These are phyloP conservation scores for Bifiguratus adelaidae DNA, from an alignment of 192 early-diverging fungal genomes.

Conservation along the genomic window DNA sequence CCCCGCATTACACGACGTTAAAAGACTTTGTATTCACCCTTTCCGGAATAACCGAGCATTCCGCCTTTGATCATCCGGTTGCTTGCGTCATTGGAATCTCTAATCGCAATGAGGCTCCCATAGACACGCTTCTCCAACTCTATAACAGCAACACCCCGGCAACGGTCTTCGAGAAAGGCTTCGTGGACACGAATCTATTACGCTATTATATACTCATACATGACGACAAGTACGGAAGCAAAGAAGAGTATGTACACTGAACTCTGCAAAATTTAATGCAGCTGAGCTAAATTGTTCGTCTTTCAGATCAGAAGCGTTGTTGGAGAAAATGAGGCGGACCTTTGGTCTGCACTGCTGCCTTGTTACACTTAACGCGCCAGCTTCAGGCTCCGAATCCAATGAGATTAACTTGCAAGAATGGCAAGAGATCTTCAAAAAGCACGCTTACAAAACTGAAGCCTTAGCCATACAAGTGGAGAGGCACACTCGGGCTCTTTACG, in stretches of 20 bases:
- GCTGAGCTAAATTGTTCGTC: neutral
- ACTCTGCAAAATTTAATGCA: neutral
- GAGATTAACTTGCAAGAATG: neutral
- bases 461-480: neutral
- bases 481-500: no score
- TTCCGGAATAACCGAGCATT: constrained; percentile 74
- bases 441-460: neutral
- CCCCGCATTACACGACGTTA: constrained; percentile 84
- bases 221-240: constrained; percentile 47
- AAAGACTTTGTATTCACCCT: constrained; percentile 46
- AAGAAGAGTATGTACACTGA: constrained; percentile 33
- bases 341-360: constrained; percentile 53
- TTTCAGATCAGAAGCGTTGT: constrained; percentile 40
- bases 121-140: constrained; percentile 51
- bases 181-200: constrained; percentile 69
- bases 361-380: constrained; percentile 35
- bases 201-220: constrained; percentile 80
- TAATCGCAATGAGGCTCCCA: constrained; percentile 64
- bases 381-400: neutral
- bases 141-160: constrained; percentile 37
- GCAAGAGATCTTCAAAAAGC: neutral
- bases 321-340: constrained; percentile 52
- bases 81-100: constrained; percentile 59
- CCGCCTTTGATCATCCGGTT: constrained; percentile 91
- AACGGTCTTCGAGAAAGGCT: constrained; percentile 53